phyloP scores from a whole-genome alignment of 2,329 filamentous ascomycete species.

The Stemphylium vesicarium region DNA sequence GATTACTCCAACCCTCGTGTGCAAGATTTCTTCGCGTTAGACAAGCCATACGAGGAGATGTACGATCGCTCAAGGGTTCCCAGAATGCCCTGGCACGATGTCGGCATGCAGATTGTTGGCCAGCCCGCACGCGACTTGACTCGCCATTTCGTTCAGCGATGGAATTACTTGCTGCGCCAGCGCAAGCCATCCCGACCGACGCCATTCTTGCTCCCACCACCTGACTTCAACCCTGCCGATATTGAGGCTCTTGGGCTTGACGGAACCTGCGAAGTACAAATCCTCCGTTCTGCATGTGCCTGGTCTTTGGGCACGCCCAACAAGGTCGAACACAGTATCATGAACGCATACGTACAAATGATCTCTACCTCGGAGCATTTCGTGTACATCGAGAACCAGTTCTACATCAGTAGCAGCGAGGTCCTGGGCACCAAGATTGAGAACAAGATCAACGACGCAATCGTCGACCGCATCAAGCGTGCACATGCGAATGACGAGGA shows the following conservation, averaged over 20 bases:
- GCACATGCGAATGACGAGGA: conserved; percentile 84
- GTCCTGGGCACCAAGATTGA: conserved; percentile 86
- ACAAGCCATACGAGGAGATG: conserved; percentile 98
- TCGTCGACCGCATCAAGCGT: conserved; percentile 88
- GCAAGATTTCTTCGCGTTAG: conserved; percentile 90
- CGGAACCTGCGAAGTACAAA: conserved; percentile 95
- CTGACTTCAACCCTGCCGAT: conserved; percentile 86
- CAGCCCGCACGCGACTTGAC: conserved; percentile 94
- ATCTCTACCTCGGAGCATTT: conserved; percentile 97
- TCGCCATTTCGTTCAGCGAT: conserved; percentile 94
- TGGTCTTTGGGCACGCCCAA: conserved; percentile 91
- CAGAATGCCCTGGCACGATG: conserved; percentile 98
- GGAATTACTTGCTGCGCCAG: conserved; percentile 95
- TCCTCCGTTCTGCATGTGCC: conserved; percentile 83
- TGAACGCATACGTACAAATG: conserved; percentile 92
- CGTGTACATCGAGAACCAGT: conserved; percentile 98
- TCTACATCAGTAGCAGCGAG: conserved; percentile 93
- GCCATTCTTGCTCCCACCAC: conserved; percentile 89
- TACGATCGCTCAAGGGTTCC: conserved; percentile 89
- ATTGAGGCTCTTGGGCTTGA: conserved; percentile 86
- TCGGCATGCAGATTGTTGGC: conserved; percentile 96
- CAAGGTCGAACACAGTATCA: conserved; percentile 90
- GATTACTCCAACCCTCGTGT: conserved; percentile 97
- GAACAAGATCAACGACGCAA: conserved; percentile 91
- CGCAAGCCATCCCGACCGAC: conserved; percentile 92